phyloP scores from a whole-genome alignment of 495 filamentous ascomycete species.

The Xylaria longipes region DNA sequence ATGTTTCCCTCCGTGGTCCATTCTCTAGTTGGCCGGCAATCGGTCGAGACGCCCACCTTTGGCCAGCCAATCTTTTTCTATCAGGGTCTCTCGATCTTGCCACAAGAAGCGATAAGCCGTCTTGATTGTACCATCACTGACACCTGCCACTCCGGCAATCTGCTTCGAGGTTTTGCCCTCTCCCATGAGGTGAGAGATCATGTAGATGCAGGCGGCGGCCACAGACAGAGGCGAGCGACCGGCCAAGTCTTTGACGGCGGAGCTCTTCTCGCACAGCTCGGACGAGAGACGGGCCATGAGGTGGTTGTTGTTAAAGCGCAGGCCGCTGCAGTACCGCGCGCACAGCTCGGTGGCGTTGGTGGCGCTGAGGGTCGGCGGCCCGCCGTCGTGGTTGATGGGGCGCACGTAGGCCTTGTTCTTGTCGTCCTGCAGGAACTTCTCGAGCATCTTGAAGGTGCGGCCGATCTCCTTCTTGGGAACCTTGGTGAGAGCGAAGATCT shows the following conservation, averaged over 20 bases:
- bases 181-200: conserved; percentile 84
- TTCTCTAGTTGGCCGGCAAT: conserved; percentile 60
- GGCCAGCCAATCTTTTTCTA: conserved; percentile 76
- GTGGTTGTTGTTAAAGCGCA: conserved; percentile 67
- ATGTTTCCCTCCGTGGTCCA: background rate
- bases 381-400: conserved; percentile 49
- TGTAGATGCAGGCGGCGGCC: conserved; percentile 94
- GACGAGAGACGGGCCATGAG: conserved; percentile 73
- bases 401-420: conserved; percentile 43
- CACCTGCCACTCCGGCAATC: conserved; percentile 79
- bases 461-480: conserved; percentile 98
- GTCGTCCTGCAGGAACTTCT: conserved; percentile 77
- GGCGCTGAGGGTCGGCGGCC: conserved; percentile 77
- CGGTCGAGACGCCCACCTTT: conserved; percentile 70
- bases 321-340: conserved; percentile 84
- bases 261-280: conserved; percentile 74
- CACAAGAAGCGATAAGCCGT: conserved; percentile 92
- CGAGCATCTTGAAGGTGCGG: conserved; percentile 88
- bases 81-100: conserved; percentile 70
- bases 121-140: conserved; percentile 95
- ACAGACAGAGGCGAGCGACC: conserved; percentile 94
- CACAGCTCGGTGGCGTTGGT: conserved; percentile 87
- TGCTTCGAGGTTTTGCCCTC: conserved; percentile 81
- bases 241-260: conserved; percentile 75
- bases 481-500: conserved; percentile 90